Evolutionary conservation across 2,329 filamentous ascomycete genomes (phyloP), one percentile per base, ranked within the genome.

Genomic region (Curvularia sp.): DNA sequence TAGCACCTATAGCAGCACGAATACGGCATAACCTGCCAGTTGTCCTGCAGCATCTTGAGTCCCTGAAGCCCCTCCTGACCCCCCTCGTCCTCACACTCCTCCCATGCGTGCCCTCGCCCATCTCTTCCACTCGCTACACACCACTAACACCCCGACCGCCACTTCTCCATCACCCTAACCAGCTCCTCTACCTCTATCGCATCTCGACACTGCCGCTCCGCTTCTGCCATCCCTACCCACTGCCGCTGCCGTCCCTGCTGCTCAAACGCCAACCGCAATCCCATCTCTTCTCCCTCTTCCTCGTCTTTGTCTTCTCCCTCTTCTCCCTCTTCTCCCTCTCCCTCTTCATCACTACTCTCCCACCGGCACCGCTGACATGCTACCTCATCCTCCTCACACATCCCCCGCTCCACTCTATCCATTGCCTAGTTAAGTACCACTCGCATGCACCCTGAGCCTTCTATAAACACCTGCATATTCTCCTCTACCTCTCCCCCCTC

Each of bases 1-100:
- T 38, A 43, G 51, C 34, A 60, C 47, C n/a, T 18, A 38, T 53
- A 63, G 54, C 52, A 63, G 13, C 52, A 54, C 54, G 45, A 59
- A 58, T 52, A 63, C 13, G n/a, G n/a, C 15, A 59, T 43, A 42
- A 55, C 59, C 53, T 47, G 8, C 3, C 52, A 52, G 42, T 56
- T 28, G 18, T 52, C 43, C 15, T 60, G 48, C 46, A 60, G 4
- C 23, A 13, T 21, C 53, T 52, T 55, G 25, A 55, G 36, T 38
- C 47, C 49, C 46, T 45, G 41, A 47, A n/a, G 9, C 43, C 18
- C 36, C 9, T 39, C 15, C 15, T 42, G 13, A 32, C 63, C 59
- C 45, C 53, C 51, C 42, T 30, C n/a, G 9, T 34, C 5, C 46
- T 34, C 15, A 48, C 21, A 48, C 18, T 21, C 6, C 30, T 34